Base-by-base conservation (phyloP, 2,329 filamentous ascomycete species). In the Aspergillus fumigatiaffinis region DNA sequence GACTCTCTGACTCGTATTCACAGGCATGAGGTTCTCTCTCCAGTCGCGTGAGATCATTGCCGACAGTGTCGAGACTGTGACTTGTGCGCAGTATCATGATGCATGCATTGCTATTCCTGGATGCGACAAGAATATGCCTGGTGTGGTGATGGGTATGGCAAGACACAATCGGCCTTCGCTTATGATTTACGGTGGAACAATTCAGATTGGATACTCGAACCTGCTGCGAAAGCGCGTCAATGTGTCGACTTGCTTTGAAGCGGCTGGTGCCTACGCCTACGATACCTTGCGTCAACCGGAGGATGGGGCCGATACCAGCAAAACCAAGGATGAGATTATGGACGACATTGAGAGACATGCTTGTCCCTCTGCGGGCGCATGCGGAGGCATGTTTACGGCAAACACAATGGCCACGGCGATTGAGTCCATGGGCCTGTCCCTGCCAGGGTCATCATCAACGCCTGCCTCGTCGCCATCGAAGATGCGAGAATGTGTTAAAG, bases 51-150 rank as follows among this genome's bases (percentile, higher is more conserved):
- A 97, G 70, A 87, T 97, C 63, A 97, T 97, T 64, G 92, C 92
- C 62, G 92, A 97, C 76, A 92, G 88, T 65, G 92, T 97, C 68
- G 93, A 97, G 78, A 92, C 90, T 1, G 90, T 96, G 42, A 97
- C 92, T 1, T 93, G 89, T 72, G 93, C 90, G 4, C 92, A 97
- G 72, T 89, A 89, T 66, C 91, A 97, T 74, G 93, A 97, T 72
- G 93, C 92, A 57, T 95, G 92, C 73, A 92, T 97, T 72, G 87
- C 90, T 29, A 93, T 97, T 65, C 92, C 93, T 0, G 92, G 92
- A 10, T 97, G 92, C 73, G 92, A 97, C 79, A 97, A 97, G 84
- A 97, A 97, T 74, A 97, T 97, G 93, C 92, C 92, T 0, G 92
- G 92, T 62, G 88, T 90, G 17, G 81, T 94, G 61, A 96, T 96